Base-by-base conservation (phyloP, 805 yeast species). In the Ogataea sp. region DNA sequence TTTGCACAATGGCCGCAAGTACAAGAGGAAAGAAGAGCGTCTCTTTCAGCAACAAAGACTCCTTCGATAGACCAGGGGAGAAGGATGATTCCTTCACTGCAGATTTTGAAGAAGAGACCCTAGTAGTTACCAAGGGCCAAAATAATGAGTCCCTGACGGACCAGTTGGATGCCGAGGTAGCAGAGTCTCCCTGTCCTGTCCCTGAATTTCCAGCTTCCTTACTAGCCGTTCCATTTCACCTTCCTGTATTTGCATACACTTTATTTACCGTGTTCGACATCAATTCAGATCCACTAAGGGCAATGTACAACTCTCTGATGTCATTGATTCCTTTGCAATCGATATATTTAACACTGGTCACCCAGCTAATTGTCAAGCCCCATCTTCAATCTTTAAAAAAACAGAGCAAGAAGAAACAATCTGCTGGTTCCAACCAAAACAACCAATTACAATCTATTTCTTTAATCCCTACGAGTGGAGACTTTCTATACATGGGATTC, bases 291-390 rank as follows among this genome's bases (percentile, higher is more conserved):
- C 55, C 62, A 21, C 36, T 47, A 3, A 32, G 42, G 2, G 58
- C 51, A 2, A 42, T 67, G 32, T 42, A 57, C 15, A 42, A 42
- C 13, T 46, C 59, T 3, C 47, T 64, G 24, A 45, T 56, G 15
- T 59, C 65, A 3, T 25, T 53, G 16, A 45, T 65, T 7, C 65
- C 63, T 3, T 34, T 56, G 7, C 73, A 68, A 40, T 38, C 59
- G n/a, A 39, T 51, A 3, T 32, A 32, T n/a, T n/a, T 32, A 11
- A 8, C 15, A 15, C 8, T 32, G 3, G 18, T 20, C 10, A 32
- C 5, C 4, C 35, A 32, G 17, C 49, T 48, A 24, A 46, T 53
- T 17, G 55, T 60, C 9, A 53, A 59, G 20, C 61, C 61, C 39
- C 62, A 61, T 16, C 55, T 52, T 20, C 58, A 53, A 41, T 50